A percentile compares a stretch with the other conserved stretches of the same genome.
Evolutionary conservation across 2,329 filamentous ascomycete species (phyloP).

Genomic region (Bimuria novae-zelandiae): DNA sequence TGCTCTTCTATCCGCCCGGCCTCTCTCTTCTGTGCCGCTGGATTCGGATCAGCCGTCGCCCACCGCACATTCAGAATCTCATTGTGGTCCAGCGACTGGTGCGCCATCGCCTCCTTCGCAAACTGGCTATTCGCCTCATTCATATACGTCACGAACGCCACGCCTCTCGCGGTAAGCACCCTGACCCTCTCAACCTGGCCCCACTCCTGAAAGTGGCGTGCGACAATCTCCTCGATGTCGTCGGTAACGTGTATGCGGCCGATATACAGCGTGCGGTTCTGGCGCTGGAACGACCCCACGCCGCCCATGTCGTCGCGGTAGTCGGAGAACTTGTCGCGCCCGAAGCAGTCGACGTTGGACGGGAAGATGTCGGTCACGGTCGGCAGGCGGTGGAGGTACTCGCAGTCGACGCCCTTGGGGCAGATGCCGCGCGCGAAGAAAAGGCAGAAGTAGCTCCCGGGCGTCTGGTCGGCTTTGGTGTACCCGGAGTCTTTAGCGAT

Average conservation of each 20-base stretch:
- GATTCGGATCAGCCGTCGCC: constrained; percentile 96
- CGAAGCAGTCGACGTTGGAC: constrained; percentile 93
- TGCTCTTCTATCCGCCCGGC: constrained; percentile 90
- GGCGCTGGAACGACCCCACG: constrained; percentile 88
- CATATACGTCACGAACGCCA: constrained; percentile 92
- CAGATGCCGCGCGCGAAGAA: constrained; percentile 84
- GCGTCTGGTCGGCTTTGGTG: constrained; percentile 54
- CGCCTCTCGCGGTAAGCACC: constrained; percentile 85
- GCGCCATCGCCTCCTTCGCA: constrained; percentile 84
- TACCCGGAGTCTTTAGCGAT: constrained; percentile 68
- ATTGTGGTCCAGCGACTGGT: constrained; percentile 87
- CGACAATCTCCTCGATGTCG: constrained; percentile 95
- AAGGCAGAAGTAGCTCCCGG: constrained; percentile 84
- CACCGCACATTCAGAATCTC: constrained; percentile 95
- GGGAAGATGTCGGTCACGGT: constrained; percentile 88
- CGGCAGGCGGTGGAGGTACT: constrained; percentile 89
- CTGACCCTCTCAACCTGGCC: constrained; percentile 86
- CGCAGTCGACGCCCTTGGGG: constrained; percentile 88
- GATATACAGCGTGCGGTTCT: constrained; percentile 92
- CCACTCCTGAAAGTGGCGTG: constrained; percentile 96
- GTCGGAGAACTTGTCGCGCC: constrained; percentile 87
- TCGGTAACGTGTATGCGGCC: constrained; percentile 94
- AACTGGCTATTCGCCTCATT: constrained; percentile 66
- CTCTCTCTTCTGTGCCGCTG: constrained; percentile 90
- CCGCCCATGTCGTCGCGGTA: constrained; percentile 98